Percentiles rank a stretch among this genome's conserved stretches.
Conservation (phyloP, 148 eudicot genomes). For the Vaccinium corymbosum region DNA sequence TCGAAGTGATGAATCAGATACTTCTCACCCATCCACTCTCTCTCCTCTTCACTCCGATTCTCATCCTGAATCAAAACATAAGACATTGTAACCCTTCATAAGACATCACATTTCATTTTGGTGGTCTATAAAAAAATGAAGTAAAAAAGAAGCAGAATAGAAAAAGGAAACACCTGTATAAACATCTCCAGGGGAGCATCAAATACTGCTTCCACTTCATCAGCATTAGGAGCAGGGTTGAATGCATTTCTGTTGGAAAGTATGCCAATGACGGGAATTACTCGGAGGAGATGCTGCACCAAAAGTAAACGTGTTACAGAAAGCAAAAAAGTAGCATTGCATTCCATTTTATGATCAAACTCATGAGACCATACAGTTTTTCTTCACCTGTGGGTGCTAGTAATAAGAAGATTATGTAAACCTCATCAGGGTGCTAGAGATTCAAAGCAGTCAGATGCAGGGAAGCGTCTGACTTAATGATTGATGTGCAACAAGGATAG, state of each 20-base stretch:
- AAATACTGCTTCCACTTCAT: slow-evolving; percentile 77
- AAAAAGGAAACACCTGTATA: slow-evolving; percentile 40
- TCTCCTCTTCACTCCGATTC: slow-evolving; percentile 65
- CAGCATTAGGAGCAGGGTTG: slow-evolving; percentile 53
- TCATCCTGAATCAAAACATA: slow-evolving; percentile 53
- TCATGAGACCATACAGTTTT: background rate
- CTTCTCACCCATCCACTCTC: slow-evolving; percentile 84
- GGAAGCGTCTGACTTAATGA: too few relatives aligned
- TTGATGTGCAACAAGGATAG: too few relatives aligned
- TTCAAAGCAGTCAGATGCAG: background rate
- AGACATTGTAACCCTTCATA: background rate
- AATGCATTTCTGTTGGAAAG: slow-evolving; percentile 55
- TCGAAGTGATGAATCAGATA: slow-evolving; percentile 76
- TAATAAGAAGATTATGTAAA: background rate
- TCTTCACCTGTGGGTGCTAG: background rate
- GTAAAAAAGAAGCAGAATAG: background rate
- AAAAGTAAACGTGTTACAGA: background rate
- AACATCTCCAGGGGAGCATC: slow-evolving; percentile 92
- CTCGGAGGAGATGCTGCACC: slow-evolving; percentile 51
- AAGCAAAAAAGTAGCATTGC: background rate
- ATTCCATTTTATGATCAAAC: background rate
- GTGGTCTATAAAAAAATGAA: background rate
- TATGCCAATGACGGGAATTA: slow-evolving; percentile 60
- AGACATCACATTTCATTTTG: background rate
- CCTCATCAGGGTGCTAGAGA: background rate